Evolutionary conservation across 2,329 filamentous ascomycete species (phyloP), one percentile per base, ranked within the genome.

Genomic region (Trichoderma sp.): DNA sequence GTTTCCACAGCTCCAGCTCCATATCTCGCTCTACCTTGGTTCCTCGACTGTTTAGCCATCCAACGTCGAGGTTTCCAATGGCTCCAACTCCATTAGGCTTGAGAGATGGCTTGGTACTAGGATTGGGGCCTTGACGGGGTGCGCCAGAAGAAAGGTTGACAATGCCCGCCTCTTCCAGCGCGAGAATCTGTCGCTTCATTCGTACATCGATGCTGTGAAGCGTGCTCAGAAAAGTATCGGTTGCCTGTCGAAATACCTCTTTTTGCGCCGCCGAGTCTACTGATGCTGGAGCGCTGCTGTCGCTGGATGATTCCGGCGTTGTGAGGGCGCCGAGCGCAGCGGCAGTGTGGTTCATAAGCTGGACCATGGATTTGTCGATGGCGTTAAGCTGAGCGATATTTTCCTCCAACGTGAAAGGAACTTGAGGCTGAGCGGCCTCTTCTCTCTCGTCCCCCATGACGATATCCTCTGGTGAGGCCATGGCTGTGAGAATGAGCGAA

Each of bases 1-100:
- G 80, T 6, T 70, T 84, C 88, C 95, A 91, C 55, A 97, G 81
- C 80, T 97, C 93, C 2, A 87, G 87, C 76, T 96, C 93, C 85
- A 95, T 96, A 71, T 93, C 91, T 74, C 90, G 87, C 68, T 92
- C 92, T 26, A 96, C 91, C 71, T 90, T 90, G 71, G 92, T 91
- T 70, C 92, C 93, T 68, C 93, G 87, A 75, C 92, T 94, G 77
- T 97, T 98, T 74, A 98, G 80, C 88, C 92, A 95, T 37, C 94
- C 94, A 16, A 96, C 90, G 76, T 97, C 94, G 65, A 97, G 83
- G 32, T 81, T 82, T 11, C 86, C 87, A 39, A 88, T 85, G 73
- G 83, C 83, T 26, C 83, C 87, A 68, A 83, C 80, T 49, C 84
- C 87, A 55, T 87, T 81, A 49, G 89, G 83, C 76, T 88, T 81